Conservation (phyloP, 2,329 filamentous ascomycete genomes). For the Xylaria sp. region DNA sequence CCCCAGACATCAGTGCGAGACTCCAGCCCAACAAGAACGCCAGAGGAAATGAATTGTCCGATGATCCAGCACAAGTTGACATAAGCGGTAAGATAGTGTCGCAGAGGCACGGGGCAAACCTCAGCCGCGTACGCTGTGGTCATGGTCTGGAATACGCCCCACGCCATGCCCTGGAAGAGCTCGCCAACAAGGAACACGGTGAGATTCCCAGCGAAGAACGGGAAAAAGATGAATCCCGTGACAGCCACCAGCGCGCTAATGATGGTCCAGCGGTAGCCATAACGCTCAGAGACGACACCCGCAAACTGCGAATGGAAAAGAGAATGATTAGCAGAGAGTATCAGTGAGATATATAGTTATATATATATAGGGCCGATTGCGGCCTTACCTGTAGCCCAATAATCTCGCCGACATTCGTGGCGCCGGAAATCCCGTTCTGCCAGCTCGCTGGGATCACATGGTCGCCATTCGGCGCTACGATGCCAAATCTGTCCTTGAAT, state of each 20-base stretch:
- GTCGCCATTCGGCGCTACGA: conserved; percentile 39
- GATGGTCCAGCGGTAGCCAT: conserved; percentile 49
- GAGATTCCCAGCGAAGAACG: conserved; percentile 47
- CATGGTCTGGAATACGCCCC: conserved; percentile 43
- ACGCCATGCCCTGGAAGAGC: conserved; percentile 49
- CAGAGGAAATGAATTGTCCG: conserved; percentile 48
- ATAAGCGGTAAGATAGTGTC: conserved; percentile 40
- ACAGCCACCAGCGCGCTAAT: conserved; percentile 45
- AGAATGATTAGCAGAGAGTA: background rate
- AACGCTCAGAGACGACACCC: conserved; percentile 50
- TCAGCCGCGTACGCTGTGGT: conserved; percentile 40
- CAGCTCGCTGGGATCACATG: conserved; percentile 52
- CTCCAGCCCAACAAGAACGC: conserved; percentile 37
- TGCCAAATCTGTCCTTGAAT: conserved; percentile 44
- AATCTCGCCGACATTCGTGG: conserved; percentile 52
- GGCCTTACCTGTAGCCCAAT: conserved; percentile 47
- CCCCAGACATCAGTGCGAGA: conserved; percentile 38
- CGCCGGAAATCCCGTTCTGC: conserved; percentile 55
- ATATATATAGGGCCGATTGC: no score
- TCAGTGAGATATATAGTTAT: no score
- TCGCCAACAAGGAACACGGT: conserved; percentile 46
- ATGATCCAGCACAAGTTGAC: conserved; percentile 43
- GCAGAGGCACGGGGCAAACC: conserved; percentile 39
- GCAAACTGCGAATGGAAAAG: conserved; percentile 39
- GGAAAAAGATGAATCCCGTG: conserved; percentile 49